Conservation (phyloP, 805 yeast genomes). For the Lachancea waltii region DNA sequence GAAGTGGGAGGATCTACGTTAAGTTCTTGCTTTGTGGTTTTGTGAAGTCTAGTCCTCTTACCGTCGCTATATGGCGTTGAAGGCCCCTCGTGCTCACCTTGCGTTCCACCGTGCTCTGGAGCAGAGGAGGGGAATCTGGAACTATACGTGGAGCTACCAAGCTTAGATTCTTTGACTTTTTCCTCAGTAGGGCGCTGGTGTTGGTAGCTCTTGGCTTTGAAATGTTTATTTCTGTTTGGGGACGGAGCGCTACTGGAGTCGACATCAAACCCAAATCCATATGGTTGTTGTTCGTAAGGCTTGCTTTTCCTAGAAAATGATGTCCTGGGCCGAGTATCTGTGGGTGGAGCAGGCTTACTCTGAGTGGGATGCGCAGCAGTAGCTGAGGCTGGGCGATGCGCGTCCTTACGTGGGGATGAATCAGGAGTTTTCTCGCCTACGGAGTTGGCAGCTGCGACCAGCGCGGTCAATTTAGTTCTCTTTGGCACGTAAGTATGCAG, state of each 20-base stretch:
- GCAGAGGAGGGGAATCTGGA: constrained; percentile 3
- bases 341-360: neutral
- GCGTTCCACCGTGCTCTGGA: neutral
- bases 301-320: constrained; percentile 14
- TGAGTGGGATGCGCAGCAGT: neutral
- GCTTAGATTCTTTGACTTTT: neutral
- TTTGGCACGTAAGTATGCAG: constrained; percentile 15
- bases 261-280: constrained; percentile 28
- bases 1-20: constrained; percentile 6
- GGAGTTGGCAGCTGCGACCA: neutral
- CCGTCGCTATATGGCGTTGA: constrained; percentile 1
- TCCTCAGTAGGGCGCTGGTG: constrained; percentile 7
- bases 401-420: constrained; percentile 2
- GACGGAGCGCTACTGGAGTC: constrained; percentile 5
- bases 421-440: neutral
- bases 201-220: constrained; percentile 27
- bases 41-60: constrained; percentile 5
- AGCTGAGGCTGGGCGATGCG: neutral
- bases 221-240: constrained; percentile 17
- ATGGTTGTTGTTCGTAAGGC: constrained; percentile 32
- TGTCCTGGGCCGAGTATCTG: constrained; percentile 1
- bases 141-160: constrained; percentile 6
- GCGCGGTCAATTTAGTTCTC: neutral
- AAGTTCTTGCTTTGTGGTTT: neutral
- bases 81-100: neutral